These are phyloP conservation scores for Trichosanthes cucumerina DNA, from an alignment of 306 rosid species.

Conservation along the genomic window DNA sequence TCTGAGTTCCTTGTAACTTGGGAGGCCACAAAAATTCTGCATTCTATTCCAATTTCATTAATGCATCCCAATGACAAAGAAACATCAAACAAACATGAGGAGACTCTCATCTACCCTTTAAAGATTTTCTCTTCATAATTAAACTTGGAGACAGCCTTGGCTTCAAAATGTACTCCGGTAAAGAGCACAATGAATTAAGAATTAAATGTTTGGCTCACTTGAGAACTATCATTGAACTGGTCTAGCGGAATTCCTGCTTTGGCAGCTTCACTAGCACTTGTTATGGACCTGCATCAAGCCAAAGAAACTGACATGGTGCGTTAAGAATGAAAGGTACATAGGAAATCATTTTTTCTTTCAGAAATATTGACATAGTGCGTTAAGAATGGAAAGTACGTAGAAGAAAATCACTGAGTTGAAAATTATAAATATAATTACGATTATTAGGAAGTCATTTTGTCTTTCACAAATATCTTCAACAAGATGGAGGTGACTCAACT, in stretches of 20 bases:
- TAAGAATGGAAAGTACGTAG: background rate
- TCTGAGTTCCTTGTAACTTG: background rate
- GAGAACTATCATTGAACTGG: conserved; percentile 23
- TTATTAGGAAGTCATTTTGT: background rate
- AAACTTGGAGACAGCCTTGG: background rate
- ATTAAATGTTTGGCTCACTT: conserved; percentile 16
- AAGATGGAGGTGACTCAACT: background rate
- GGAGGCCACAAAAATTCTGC: background rate
- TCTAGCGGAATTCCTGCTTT: conserved; percentile 37
- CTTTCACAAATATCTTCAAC: background rate
- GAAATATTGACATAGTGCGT: background rate
- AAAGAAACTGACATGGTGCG: background rate
- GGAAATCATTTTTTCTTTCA: background rate
- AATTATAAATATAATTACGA: background rate
- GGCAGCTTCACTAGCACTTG: conserved; percentile 35
- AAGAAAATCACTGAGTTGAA: background rate
- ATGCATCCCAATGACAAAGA: background rate
- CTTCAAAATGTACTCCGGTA: background rate
- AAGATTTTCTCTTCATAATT: background rate
- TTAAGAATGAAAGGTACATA: background rate
- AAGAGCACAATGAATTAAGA: background rate
- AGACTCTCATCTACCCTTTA: background rate
- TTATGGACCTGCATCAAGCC: conserved; percentile 22
- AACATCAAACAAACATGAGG: background rate
- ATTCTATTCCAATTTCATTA: background rate